Conservation (phyloP, 2,329 filamentous ascomycete genomes). For the Colletotrichum caudatum region DNA sequence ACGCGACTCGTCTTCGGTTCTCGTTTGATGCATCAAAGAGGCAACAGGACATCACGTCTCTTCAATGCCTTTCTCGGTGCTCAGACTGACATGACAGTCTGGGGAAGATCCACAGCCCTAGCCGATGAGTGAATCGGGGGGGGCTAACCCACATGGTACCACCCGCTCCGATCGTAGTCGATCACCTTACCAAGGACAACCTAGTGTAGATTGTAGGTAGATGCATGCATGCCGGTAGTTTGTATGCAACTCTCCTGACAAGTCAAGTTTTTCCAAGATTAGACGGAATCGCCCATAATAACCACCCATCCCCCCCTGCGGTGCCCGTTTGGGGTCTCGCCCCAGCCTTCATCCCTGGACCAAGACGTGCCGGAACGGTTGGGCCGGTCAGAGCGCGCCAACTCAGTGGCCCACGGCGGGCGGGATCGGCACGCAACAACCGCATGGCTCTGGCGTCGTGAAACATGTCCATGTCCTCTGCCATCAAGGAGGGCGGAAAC, state of each 20-base stretch:
- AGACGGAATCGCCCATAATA: constrained; percentile 15
- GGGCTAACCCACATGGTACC: background rate
- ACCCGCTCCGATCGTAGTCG: background rate
- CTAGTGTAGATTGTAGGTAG: background rate
- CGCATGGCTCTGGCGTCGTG: constrained; percentile 17
- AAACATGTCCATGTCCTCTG: constrained; percentile 22
- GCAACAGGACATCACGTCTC: background rate
- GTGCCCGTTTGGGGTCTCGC: background rate
- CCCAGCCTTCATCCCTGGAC: constrained; percentile 12
- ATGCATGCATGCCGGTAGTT: background rate
- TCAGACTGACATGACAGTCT: background rate
- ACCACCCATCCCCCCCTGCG: background rate
- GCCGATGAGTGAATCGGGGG: too few relatives aligned
- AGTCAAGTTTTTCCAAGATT: constrained; percentile 1
- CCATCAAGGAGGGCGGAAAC: background rate
- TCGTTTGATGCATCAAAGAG: background rate
- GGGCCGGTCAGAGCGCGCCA: constrained; percentile 26
- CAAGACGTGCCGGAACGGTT: constrained; percentile 1
- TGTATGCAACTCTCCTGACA: background rate
- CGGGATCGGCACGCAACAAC: background rate
- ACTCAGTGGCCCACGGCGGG: background rate
- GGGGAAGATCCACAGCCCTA: background rate
- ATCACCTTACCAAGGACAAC: background rate
- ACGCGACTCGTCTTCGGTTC: background rate
- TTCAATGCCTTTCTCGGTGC: background rate